A percentile compares a stretch with the other conserved stretches of the same genome.
Conservation (phyloP, 768 basidiomycete genomes). For the Rhodotorula taiwanensis region DNA sequence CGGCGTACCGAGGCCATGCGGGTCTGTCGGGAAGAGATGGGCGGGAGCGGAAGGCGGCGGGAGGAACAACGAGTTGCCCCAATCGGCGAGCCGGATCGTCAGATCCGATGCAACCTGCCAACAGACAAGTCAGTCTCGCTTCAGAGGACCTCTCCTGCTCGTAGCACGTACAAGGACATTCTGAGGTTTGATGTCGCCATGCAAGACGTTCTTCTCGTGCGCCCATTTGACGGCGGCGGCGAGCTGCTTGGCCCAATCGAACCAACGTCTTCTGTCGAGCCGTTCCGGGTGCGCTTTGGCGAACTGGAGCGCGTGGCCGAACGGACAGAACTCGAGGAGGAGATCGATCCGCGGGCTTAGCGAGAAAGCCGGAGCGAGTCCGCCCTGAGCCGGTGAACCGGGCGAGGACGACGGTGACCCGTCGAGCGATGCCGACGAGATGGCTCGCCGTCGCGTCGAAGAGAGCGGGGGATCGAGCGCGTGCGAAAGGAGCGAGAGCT, state of each 20-base stretch:
- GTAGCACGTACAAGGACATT: slow-evolving; percentile 41
- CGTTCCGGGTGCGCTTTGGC: slow-evolving; percentile 29
- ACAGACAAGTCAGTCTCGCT: neutral
- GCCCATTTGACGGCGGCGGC: slow-evolving; percentile 43
- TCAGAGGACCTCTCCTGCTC: slow-evolving; percentile 11
- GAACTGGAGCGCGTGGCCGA: slow-evolving; percentile 35
- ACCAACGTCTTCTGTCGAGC: slow-evolving; percentile 30
- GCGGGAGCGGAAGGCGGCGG: slow-evolving; percentile 42
- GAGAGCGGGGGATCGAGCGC: slow-evolving; percentile 8
- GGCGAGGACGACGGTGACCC: neutral
- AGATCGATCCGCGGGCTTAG: slow-evolving; percentile 29
- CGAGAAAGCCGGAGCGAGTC: neutral
- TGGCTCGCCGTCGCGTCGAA: neutral
- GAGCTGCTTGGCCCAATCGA: slow-evolving; percentile 44
- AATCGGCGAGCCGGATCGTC: slow-evolving; percentile 47
- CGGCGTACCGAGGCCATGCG: slow-evolving; percentile 48
- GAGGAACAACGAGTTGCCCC: slow-evolving; percentile 47
- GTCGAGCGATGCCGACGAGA: neutral
- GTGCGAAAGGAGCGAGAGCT: neutral
- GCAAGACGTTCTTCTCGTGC: slow-evolving; percentile 46
- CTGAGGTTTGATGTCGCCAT: slow-evolving; percentile 49
- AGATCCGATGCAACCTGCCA: slow-evolving; percentile 41
- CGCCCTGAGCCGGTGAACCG: neutral
- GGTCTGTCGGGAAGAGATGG: slow-evolving; percentile 42
- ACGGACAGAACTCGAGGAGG: slow-evolving; percentile 38